Conservation (phyloP, 257 asterid genomes). For the Penstemon barbatus region DNA sequence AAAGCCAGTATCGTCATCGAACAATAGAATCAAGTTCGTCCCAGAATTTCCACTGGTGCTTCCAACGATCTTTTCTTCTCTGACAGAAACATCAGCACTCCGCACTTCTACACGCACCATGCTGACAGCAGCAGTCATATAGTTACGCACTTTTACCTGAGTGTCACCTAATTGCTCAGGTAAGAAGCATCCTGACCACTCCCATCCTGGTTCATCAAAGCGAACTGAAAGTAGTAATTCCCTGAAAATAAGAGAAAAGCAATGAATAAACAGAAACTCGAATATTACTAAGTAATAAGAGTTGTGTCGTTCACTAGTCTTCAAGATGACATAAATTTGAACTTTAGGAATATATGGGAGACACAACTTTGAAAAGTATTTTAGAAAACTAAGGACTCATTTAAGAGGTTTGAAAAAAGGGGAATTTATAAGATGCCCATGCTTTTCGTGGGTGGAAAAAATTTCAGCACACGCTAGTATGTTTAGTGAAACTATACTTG, state of each 20-base stretch:
- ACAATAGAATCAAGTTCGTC: constrained; percentile 81
- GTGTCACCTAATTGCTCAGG: constrained; percentile 96
- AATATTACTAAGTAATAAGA: constrained; percentile 14
- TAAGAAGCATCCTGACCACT: constrained; percentile 97
- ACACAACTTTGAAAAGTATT: background rate
- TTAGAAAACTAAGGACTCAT: background rate
- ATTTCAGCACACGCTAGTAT: too few relatives aligned
- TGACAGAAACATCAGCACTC: constrained; percentile 83
- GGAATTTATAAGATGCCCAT: too few relatives aligned
- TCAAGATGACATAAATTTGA: background rate
- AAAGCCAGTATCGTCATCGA: constrained; percentile 92
- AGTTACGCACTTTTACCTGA: constrained; percentile 84
- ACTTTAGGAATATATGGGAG: constrained; percentile 17
- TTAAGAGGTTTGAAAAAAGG: background rate
- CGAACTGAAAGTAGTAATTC: constrained; percentile 76
- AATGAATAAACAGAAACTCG: constrained; percentile 7
- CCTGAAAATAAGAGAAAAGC: constrained; percentile 44
- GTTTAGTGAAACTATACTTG: too few relatives aligned
- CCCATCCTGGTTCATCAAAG: constrained; percentile 93
- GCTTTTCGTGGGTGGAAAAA: too few relatives aligned
- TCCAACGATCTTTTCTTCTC: constrained; percentile 74
- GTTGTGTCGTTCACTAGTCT: constrained; percentile 11
- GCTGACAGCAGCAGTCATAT: constrained; percentile 64
- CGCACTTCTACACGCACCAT: constrained; percentile 95
- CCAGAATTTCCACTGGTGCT: constrained; percentile 88